Conservation (phyloP, 2,329 filamentous ascomycete species). For the Acrocalymma vagum region DNA sequence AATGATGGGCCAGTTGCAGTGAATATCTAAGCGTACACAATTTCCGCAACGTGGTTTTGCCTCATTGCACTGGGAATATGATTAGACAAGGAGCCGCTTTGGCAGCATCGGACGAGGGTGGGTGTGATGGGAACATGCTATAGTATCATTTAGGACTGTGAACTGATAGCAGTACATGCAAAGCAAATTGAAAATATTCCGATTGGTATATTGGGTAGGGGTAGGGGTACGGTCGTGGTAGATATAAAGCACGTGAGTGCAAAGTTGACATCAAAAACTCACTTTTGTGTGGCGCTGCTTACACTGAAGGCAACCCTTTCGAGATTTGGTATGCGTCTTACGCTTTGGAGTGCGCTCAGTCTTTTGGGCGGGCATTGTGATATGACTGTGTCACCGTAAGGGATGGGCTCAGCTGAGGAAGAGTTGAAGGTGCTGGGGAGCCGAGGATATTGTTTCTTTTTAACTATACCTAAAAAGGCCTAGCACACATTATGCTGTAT, state of each 20-base stretch:
- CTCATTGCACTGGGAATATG: conserved; percentile 38
- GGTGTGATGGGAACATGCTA: too few relatives aligned
- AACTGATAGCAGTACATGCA: conserved; percentile 1
- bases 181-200: conserved; percentile 2
- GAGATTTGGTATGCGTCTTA: conserved; percentile 42
- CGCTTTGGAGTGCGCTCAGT: conserved; percentile 34
- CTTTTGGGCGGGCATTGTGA: too few relatives aligned
- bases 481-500: too few relatives aligned
- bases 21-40: conserved; percentile 39
- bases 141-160: not conserved
- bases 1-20: conserved; percentile 35
- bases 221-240: not conserved
- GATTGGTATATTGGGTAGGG: conserved; percentile 14
- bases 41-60: conserved; percentile 38
- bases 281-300: conserved; percentile 45
- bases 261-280: conserved; percentile 3
- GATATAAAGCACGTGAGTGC: not conserved
- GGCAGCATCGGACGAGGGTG: too few relatives aligned
- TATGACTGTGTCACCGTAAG: too few relatives aligned
- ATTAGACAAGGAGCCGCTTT: too few relatives aligned
- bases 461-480: too few relatives aligned
- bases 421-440: too few relatives aligned
- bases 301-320: conserved; percentile 40
- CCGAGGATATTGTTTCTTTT: too few relatives aligned
- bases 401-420: too few relatives aligned